phyloP scores from a whole-genome alignment of 1,284 basidiomycete species.

The Marasmius sp. region DNA sequence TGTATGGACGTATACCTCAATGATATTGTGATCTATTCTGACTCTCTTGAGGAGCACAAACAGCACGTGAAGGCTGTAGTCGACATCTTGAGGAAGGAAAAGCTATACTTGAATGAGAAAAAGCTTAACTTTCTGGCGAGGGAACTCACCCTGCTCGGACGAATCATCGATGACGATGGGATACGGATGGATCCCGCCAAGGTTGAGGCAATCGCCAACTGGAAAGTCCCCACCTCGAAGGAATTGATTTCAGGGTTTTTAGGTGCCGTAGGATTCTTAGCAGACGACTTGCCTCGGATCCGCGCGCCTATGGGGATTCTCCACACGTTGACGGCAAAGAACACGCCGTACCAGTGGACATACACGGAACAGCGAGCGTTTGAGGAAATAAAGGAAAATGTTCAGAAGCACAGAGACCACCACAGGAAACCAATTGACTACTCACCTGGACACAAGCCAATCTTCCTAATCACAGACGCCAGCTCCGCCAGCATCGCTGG shows the following conservation, averaged over 20 bases:
- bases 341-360: constrained; percentile 18
- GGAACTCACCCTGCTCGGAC: constrained; percentile 23
- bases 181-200: constrained; percentile 25
- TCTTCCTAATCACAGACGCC: not conserved
- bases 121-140: constrained; percentile 18
- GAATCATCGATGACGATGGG: constrained; percentile 19
- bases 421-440: not conserved
- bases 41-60: constrained; percentile 26
- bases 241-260: constrained; percentile 19
- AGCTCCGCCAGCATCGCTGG: constrained; percentile 1
- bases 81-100: constrained; percentile 17
- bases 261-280: constrained; percentile 17
- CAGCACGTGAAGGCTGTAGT: constrained; percentile 21
- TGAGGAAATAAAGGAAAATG: not conserved
- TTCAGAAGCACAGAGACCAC: not conserved
- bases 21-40: constrained; percentile 21
- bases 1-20: constrained; percentile 24
- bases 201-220: constrained; percentile 17
- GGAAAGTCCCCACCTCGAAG: constrained; percentile 16
- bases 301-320: constrained; percentile 15
- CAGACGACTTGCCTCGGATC: constrained; percentile 14
- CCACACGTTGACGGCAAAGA: not conserved
- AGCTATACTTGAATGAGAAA: constrained; percentile 4
- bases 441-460: not conserved
- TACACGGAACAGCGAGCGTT: constrained; percentile 17